Percentiles rank a stretch among this genome's conserved stretches.
Conservation (phyloP, 2,329 filamentous ascomycete genomes). For the Ceratocystis cubensis region DNA sequence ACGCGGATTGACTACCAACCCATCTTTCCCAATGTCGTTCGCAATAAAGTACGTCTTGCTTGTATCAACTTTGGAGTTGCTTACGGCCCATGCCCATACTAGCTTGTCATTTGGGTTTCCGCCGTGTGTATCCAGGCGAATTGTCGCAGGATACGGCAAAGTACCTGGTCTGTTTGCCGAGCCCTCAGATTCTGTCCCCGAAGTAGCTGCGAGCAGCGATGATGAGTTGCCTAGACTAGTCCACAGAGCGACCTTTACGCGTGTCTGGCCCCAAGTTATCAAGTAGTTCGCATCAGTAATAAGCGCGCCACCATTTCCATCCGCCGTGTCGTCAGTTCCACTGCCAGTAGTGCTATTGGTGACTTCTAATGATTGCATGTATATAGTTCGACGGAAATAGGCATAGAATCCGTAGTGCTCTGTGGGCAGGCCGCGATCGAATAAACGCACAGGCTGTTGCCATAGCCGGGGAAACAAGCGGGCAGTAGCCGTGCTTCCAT, state of each 20-base stretch:
- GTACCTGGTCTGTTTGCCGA: conserved; percentile 37
- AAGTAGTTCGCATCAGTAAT: conserved; percentile 42
- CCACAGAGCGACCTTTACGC: conserved; percentile 55
- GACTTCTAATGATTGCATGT: conserved; percentile 49
- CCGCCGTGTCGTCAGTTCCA: conserved; percentile 32
- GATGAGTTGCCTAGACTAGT: conserved; percentile 38
- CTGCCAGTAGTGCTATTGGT: conserved; percentile 33
- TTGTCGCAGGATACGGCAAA: conserved; percentile 51
- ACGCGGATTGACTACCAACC: conserved; percentile 41
- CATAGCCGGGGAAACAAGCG: conserved; percentile 56
- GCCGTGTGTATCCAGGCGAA: conserved; percentile 51
- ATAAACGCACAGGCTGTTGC: conserved; percentile 72
- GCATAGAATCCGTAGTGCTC: conserved; percentile 94
- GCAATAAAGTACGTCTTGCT: conserved; percentile 33
- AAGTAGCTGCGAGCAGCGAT: conserved; percentile 29
- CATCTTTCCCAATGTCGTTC: conserved; percentile 40
- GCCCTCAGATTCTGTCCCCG: conserved; percentile 25
- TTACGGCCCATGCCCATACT: conserved; percentile 41
- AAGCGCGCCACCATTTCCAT: conserved; percentile 38
- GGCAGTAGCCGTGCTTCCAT: conserved; percentile 62
- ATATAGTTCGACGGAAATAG: conserved; percentile 80
- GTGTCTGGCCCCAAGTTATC: conserved; percentile 47
- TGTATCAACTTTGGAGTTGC: conserved; percentile 36
- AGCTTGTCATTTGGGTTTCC: conserved; percentile 42
- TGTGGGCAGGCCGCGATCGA: conserved; percentile 62